A percentile compares a stretch with the other conserved stretches of the same genome.
Conservation (phyloP, 176 grass and related monocot genomes). For the Carex scoparia region DNA sequence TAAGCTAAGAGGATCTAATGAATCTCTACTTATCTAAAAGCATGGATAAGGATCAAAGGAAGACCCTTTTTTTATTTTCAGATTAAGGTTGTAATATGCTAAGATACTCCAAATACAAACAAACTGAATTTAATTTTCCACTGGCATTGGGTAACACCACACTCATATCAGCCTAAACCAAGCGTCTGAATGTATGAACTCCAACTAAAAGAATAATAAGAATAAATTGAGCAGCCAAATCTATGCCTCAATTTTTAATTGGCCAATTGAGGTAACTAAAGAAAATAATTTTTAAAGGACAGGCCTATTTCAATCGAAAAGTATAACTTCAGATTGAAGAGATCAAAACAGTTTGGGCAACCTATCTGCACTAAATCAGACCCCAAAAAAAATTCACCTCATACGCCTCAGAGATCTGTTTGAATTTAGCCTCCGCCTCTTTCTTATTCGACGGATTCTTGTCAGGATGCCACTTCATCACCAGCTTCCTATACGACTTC, state of each 20-base stretch:
- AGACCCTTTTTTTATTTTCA: neutral
- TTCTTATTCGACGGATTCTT: slow-evolving; percentile 91
- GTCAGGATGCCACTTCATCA: slow-evolving; percentile 98
- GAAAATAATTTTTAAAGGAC: neutral
- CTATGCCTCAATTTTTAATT: neutral
- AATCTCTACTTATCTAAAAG: neutral
- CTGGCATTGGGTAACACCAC: neutral
- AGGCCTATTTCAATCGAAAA: neutral
- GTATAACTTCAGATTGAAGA: neutral
- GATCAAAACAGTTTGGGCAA: neutral
- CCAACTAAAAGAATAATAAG: neutral
- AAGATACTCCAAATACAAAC: neutral
- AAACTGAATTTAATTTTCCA: neutral
- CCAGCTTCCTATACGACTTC: slow-evolving; percentile 84
- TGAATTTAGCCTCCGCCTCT: slow-evolving; percentile 96
- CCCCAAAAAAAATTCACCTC: slow-evolving; percentile 30
- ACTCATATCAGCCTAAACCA: neutral
- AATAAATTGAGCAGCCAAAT: neutral
- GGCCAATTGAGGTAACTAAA: neutral
- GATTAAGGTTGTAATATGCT: neutral
- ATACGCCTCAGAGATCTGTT: slow-evolving; percentile 96
- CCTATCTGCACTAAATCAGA: neutral
- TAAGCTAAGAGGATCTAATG: neutral
- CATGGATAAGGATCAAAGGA: neutral
- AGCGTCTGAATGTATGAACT: neutral